These are phyloP conservation scores for Monascus purpureus DNA, from an alignment of 495 filamentous ascomycete genomes.

Conservation along the genomic window DNA sequence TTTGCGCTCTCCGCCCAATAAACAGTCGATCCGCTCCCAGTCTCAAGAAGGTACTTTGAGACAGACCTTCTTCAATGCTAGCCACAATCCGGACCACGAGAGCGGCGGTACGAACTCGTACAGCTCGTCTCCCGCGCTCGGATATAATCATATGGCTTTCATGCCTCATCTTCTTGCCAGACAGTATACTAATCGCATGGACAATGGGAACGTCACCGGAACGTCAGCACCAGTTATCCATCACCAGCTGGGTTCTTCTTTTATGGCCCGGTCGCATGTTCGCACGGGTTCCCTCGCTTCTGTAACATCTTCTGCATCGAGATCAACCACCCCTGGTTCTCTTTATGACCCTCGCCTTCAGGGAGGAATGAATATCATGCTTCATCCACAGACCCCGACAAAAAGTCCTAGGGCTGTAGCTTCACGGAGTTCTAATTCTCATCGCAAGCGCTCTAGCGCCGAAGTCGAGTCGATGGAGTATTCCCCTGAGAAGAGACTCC, in stretches of 20 bases:
- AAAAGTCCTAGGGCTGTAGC: not conserved
- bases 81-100: not conserved
- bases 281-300: not conserved
- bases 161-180: not conserved
- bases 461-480: conserved; percentile 1
- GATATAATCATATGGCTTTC: not conserved
- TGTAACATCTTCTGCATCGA: not conserved
- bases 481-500: conserved; percentile 1
- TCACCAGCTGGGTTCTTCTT: not conserved
- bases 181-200: not conserved
- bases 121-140: not conserved
- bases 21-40: not conserved
- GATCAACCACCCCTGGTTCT: not conserved
- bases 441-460: conserved; percentile 1
- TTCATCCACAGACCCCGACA: conserved; percentile 1
- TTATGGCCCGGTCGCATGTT: not conserved
- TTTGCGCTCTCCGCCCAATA: not conserved
- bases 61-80: not conserved
- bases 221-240: too few species aligned
- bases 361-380: not conserved
- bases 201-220: too few species aligned
- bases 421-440: not conserved
- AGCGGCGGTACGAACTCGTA: not conserved
- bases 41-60: not conserved
- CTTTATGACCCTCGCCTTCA: not conserved